These are phyloP conservation scores for Phytophthora hibernalis DNA, from an alignment of 352 stramenopile species.

Conservation along the genomic window DNA sequence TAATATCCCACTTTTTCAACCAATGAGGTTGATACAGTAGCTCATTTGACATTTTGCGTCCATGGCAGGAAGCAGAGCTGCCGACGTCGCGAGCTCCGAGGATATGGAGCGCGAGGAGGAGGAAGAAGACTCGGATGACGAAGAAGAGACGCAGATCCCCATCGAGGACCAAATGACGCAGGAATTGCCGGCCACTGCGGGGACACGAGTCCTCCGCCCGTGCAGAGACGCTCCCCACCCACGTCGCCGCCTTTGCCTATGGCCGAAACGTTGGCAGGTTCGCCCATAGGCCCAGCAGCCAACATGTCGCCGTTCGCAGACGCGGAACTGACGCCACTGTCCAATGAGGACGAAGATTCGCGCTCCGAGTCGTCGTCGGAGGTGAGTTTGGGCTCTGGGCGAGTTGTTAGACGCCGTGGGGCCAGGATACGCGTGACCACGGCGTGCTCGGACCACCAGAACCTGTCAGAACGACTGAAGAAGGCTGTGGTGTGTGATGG, in stretches of 20 bases:
- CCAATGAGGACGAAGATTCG: slow-evolving; percentile 81
- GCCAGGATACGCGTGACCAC: slow-evolving; percentile 48
- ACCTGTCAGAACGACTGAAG: slow-evolving; percentile 68
- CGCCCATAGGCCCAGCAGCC: slow-evolving; percentile 11
- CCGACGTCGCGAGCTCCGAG: slow-evolving; percentile 23
- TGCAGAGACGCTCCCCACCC: slow-evolving; percentile 23
- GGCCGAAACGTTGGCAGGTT: slow-evolving; percentile 21
- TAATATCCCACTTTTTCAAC: background rate
- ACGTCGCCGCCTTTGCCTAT: slow-evolving; percentile 40
- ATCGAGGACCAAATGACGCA: slow-evolving; percentile 46
- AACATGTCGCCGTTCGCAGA: slow-evolving; percentile 51
- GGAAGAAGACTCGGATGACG: slow-evolving; percentile 41
- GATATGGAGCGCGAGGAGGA: slow-evolving; percentile 40
- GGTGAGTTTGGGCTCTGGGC: slow-evolving; percentile 43
- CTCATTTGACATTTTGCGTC: slow-evolving; percentile 3
- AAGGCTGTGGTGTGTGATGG: slow-evolving; percentile 44
- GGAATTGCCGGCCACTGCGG: slow-evolving; percentile 29
- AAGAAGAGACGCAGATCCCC: slow-evolving; percentile 43
- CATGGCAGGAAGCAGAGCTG: slow-evolving; percentile 21
- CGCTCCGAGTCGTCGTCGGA: slow-evolving; percentile 81
- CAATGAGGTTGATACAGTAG: slow-evolving; percentile 12
- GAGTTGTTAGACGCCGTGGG: slow-evolving; percentile 27
- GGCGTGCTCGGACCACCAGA: slow-evolving; percentile 68
- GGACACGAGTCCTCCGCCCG: slow-evolving; percentile 34
- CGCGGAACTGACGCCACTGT: slow-evolving; percentile 57